Base-by-base conservation (phyloP, 2,329 filamentous ascomycete genomes). In the Chaetomium olivaceum region DNA sequence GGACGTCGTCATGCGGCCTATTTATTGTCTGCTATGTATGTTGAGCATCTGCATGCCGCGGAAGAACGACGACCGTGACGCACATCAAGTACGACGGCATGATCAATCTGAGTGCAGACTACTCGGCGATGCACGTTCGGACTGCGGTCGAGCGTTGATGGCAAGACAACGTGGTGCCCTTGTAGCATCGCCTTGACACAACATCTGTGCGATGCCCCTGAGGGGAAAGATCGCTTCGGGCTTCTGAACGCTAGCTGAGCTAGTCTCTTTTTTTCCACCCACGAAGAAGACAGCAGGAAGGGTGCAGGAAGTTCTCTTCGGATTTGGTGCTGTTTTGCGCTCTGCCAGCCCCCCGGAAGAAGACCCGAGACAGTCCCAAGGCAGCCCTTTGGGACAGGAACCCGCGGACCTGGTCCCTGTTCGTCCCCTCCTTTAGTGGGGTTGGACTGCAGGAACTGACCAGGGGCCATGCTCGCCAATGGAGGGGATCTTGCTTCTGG, bases 311-410 rank as follows among this genome's bases (percentile, higher is more conserved):
- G 46, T 48, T 25, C 25, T 25, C 36, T 31, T 59, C 61, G 58
- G 65, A 43, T 58, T 12, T 56, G 46, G 48, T 23, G 61, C 27
- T 50, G 54, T 23, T 60, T 39, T 43, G 43, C 39, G 51, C 43
- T 50, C 19, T 54, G 23, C 52, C 16, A 62, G 21, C 36, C 56
- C 57, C 57, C 56, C 57, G n/a, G 43, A 46, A 52, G 11, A n/a
- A 64, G 64, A 68, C 65, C 62, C 65, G 64, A 65, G 66, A 68
- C 63, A 62, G n/a, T 31, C 52, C 48, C 60, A 62, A 46, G 60
- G 39, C 57, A 46, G 48, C 25, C 48, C 23, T 19, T 54, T 62
- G 23, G 50, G 59, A 55, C 51, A 58, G 29, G 23, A 54, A 54
- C 64, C 63, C 65, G 63, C 63, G 25, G 46, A 21, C 66, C 66